phyloP scores from a whole-genome alignment of 176 grass and related monocot species.

The Oryza nivara region DNA sequence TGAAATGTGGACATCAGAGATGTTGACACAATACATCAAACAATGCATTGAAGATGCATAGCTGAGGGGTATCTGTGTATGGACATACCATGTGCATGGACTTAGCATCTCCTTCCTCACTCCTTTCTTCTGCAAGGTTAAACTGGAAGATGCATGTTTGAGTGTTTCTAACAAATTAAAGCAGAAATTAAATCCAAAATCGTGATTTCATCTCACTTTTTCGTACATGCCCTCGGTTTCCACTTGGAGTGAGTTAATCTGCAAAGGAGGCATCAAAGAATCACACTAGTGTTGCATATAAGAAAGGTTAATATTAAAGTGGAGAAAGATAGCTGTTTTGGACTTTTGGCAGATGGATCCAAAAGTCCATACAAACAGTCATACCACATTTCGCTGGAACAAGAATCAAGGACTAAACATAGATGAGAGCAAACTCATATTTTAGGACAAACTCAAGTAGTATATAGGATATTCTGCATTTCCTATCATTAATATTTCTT shows the following conservation, averaged over 20 bases:
- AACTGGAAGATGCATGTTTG: slow-evolving; percentile 56
- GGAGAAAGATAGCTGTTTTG: slow-evolving; percentile 23
- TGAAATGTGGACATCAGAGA: slow-evolving; percentile 44
- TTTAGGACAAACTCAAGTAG: slow-evolving; percentile 20
- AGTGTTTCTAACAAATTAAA: slow-evolving; percentile 40
- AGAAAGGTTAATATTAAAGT: slow-evolving; percentile 11
- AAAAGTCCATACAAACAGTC: slow-evolving; percentile 32
- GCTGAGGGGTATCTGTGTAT: slow-evolving; percentile 19
- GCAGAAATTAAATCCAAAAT: slow-evolving; percentile 37
- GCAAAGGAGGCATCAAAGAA: slow-evolving; percentile 43
- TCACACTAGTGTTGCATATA: not conserved
- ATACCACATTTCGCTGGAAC: slow-evolving; percentile 41
- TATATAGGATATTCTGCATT: slow-evolving; percentile 20
- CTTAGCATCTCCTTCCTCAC: slow-evolving; percentile 61
- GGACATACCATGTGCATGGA: slow-evolving; percentile 64
- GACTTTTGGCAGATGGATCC: slow-evolving; percentile 15
- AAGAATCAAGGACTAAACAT: not conserved
- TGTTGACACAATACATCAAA: slow-evolving; percentile 30
- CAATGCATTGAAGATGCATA: not conserved
- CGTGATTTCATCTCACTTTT: slow-evolving; percentile 58
- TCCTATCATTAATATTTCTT: slow-evolving; percentile 22
- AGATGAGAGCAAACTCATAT: not conserved
- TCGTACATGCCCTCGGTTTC: slow-evolving; percentile 74
- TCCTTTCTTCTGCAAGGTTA: slow-evolving; percentile 81
- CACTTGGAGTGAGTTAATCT: slow-evolving; percentile 76